These are phyloP conservation scores for Radiomyces spectabilis DNA, from an alignment of 192 early-diverging fungal species.

Conservation along the genomic window DNA sequence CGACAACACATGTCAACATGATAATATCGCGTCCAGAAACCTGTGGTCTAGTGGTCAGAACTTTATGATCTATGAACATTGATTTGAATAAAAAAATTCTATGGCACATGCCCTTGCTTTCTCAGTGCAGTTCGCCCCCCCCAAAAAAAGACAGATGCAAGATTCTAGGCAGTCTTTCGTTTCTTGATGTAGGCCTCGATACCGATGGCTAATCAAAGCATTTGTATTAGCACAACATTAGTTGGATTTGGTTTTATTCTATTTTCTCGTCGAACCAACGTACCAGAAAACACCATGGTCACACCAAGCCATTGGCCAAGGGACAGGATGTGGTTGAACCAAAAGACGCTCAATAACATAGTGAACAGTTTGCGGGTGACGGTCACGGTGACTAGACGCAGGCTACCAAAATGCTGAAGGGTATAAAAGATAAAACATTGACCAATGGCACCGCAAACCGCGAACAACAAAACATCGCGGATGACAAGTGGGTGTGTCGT, in stretches of 20 bases:
- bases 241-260: not conserved
- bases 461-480: conserved; percentile 82
- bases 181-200: conserved; percentile 72
- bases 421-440: conserved; percentile 98
- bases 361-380: conserved; percentile 96
- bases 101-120: no score
- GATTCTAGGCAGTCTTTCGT: conserved; percentile 3
- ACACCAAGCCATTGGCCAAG: conserved; percentile 83
- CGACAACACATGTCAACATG: no score
- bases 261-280: no score
- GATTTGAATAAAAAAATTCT: no score
- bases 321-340: conserved; percentile 74
- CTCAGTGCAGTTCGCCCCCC: no score
- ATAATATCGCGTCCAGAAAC: no score
- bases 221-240: not conserved
- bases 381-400: conserved; percentile 88
- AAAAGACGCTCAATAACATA: conserved; percentile 86
- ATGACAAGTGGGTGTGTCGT: conserved; percentile 71
- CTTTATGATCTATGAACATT: no score
- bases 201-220: conserved; percentile 39
- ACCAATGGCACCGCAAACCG: conserved; percentile 88
- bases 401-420: conserved; percentile 81
- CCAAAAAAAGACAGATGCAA: no score
- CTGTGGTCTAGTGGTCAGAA: no score
- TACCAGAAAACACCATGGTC: conserved; percentile 79